Conservation (phyloP, 495 filamentous ascomycete genomes). For the Xylona heveae region DNA sequence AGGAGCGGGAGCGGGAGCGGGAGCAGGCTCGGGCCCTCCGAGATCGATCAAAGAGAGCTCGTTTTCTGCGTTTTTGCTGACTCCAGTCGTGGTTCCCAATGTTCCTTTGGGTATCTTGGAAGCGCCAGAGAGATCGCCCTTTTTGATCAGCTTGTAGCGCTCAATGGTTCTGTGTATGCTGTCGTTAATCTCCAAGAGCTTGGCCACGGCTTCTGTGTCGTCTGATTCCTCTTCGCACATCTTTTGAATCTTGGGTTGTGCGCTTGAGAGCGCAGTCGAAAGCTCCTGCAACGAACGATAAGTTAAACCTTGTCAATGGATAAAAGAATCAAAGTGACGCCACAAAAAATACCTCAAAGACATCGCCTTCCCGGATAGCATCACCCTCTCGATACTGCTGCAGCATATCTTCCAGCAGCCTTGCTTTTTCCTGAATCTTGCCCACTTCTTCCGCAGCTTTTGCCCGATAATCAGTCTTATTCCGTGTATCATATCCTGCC, state of each 20-base stretch:
- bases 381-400: slow-evolving; percentile 68
- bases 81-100: slow-evolving; percentile 45
- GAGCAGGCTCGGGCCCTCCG: slow-evolving; percentile 20
- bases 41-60: slow-evolving; percentile 92
- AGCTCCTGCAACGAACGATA: slow-evolving; percentile 37
- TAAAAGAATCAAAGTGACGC: slow-evolving; percentile 1
- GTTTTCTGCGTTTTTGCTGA: slow-evolving; percentile 53
- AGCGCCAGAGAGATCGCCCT: slow-evolving; percentile 80
- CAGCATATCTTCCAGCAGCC: slow-evolving; percentile 78
- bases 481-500: slow-evolving; percentile 85
- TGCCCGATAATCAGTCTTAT: slow-evolving; percentile 92
- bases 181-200: slow-evolving; percentile 92
- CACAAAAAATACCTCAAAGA: slow-evolving; percentile 45
- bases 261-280: slow-evolving; percentile 74
- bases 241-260: slow-evolving; percentile 94
- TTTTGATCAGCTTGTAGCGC: slow-evolving; percentile 82
- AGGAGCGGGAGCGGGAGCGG: slow-evolving; percentile 1
- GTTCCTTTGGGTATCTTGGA: slow-evolving; percentile 68
- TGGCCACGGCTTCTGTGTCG: slow-evolving; percentile 85
- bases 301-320: background rate
- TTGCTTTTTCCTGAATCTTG: slow-evolving; percentile 85
- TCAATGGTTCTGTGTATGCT: slow-evolving; percentile 95
- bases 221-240: slow-evolving; percentile 99
- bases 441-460: slow-evolving; percentile 90
- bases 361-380: slow-evolving; percentile 68